A percentile compares a stretch with the other conserved stretches of the same genome.
Conservation (phyloP, 306 rosid genomes). For the Trifolium pratense region DNA sequence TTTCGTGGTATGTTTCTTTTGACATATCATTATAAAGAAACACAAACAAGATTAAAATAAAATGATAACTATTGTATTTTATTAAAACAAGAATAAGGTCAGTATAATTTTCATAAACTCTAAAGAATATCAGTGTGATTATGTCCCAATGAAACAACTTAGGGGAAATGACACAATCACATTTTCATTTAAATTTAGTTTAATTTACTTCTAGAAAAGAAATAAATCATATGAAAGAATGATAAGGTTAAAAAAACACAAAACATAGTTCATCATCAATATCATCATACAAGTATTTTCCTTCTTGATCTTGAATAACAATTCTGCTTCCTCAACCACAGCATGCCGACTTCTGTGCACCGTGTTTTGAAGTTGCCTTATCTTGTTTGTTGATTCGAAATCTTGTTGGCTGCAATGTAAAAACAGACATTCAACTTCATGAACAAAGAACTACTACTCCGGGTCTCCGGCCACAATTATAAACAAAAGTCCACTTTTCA, state of each 20-base stretch:
- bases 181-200: slow-evolving; percentile 34
- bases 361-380: slow-evolving; percentile 57
- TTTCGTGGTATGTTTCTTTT: too few relatives aligned
- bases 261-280: slow-evolving; percentile 19
- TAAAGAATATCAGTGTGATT: too few relatives aligned
- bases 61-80: too few relatives aligned
- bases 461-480: too few relatives aligned
- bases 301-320: slow-evolving; percentile 35
- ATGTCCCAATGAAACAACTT: slow-evolving; percentile 29
- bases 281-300: slow-evolving; percentile 50
- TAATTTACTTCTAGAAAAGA: slow-evolving; percentile 40
- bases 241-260: slow-evolving; percentile 46
- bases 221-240: slow-evolving; percentile 57
- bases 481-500: too few relatives aligned
- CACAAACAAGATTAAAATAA: too few relatives aligned
- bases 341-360: slow-evolving; percentile 70
- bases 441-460: neutral
- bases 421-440: slow-evolving; percentile 2
- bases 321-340: slow-evolving; percentile 64
- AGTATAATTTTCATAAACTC: too few relatives aligned
- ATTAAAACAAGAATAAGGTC: too few relatives aligned
- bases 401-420: slow-evolving; percentile 65
- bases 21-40: too few relatives aligned
- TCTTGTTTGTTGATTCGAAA: slow-evolving; percentile 74
- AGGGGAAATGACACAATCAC: slow-evolving; percentile 37